Base-by-base conservation (phyloP, 108 stramenopile genomes). In the Chaetoceros tenuissimus region DNA sequence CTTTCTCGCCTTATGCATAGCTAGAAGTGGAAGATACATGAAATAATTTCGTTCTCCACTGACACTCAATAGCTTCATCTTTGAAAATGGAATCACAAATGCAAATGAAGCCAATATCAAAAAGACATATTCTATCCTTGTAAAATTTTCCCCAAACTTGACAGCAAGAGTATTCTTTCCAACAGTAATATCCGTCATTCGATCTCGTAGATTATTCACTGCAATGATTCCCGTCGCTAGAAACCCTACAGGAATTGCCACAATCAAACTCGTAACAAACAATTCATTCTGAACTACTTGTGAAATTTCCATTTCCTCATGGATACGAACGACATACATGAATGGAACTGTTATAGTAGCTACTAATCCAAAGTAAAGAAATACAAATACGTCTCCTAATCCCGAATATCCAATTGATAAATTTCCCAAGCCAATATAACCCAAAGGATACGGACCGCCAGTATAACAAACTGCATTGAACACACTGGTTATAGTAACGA, bases 191-290 rank as follows among this genome's bases (percentile, higher is more conserved):
- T 94, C 93, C 16, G 87, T 85, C 29, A 83, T 71, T 19, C 93
- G 74, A 73, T 94, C 93, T 29, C 93, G 78, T 22, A 94, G 60
- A 68, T 94, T 94, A 69, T 94, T 94, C 27, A 94, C 93, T 20
- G 89, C 84, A 51, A 94, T 83, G 46, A 94, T 94, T 40, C 77
- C 86, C 40, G 85, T 87, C 19, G 77, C 82, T 30, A 94, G 59
- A 24, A 60, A 71, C 24, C 82, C 87, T 7, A 90, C 74, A 20
- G 34, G 34, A 10, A 40, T 10, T 13, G 34, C 34, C 5, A 40
- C 34, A 40, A 40, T 40, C 34, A 40, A 40, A 40, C 34, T 30
- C 34, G 19, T 58, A 31, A 28, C 48, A 49, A 49, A 49, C 7
- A 24, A 21, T 7, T 21, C 48, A 24, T 23, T 7, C 5, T 18